phyloP scores from a whole-genome alignment of 345 rosid genomes.

The Eucalyptus polybractea region DNA sequence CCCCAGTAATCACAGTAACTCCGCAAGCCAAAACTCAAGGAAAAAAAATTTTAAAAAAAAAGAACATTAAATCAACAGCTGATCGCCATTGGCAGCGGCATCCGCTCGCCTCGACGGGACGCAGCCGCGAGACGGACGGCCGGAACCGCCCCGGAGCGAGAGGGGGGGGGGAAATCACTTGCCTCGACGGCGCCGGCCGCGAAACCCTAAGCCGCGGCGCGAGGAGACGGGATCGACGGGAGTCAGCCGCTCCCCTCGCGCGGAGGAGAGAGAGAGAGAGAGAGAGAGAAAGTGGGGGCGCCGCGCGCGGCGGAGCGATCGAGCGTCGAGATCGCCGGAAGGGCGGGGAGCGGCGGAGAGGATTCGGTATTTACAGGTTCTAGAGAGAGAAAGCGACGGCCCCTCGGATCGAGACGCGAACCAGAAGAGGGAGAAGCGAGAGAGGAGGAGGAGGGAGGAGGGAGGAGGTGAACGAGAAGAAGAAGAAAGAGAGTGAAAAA shows the following conservation, averaged over 20 bases:
- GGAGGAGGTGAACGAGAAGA: not conserved
- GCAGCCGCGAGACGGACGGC: not conserved
- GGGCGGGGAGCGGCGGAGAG: not conserved
- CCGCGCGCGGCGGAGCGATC: not conserved
- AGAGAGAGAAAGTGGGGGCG: not conserved
- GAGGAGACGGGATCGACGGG: not conserved
- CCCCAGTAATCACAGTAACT: not conserved
- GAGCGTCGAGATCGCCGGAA: conserved; percentile 2
- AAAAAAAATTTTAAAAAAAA: not conserved
- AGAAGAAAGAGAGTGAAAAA: not conserved
- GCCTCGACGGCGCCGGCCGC: conserved; percentile 4
- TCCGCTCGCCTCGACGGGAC: not conserved
- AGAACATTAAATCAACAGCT: not conserved
- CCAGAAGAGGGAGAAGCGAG: not conserved
- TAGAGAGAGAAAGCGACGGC: not conserved
- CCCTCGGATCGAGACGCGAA: conserved; percentile 11
- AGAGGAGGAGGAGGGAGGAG: not conserved
- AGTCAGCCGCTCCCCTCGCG: not conserved
- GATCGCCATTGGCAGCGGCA: not conserved
- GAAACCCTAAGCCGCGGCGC: conserved; percentile 32
- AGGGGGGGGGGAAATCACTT: not conserved
- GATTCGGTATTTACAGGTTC: not conserved
- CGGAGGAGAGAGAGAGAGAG: not conserved
- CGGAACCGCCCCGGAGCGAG: not conserved
- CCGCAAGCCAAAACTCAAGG: not conserved